Evolutionary conservation across 106 monocot genomes (phyloP), one percentile per base, ranked within the genome.

Genomic region (Narthecium ossifragum): DNA sequence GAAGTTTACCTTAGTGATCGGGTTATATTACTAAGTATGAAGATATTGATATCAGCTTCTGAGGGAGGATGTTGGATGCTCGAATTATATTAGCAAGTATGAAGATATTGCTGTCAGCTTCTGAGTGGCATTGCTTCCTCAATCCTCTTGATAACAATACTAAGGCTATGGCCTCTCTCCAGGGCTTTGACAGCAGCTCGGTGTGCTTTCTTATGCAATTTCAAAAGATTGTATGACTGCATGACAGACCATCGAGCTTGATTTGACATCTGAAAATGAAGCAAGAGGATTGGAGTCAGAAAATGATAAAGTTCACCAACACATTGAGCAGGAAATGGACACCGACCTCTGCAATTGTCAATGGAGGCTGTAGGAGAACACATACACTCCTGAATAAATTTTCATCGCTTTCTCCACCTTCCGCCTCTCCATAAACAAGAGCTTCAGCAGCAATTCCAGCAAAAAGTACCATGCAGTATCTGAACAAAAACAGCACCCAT

Each of bases 351-450:
- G 63, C 63, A 20, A 63, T 17, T 12, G 47, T 34, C 14, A 63
- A 51, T 47, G 63, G 63, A 26, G 63, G 63, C 15, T 51, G 47
- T 34, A 63, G 50, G 33, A 51, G 49, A 50, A 63, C 50, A 63
- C 63, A 63, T 14, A 63, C 24, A 34, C 49, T 63, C 50, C 63
- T 49, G 34, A 63, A 63, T 25, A 63, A 48, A 33, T 63, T 63
- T 26, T 63, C 63, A 34, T 63, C 63, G 36, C 51, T 63, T 51
- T 63, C 63, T 51, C 63, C 63, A 32, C 63, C 63, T 33, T 63
- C 63, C 2, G 63, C 63, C 26, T 63, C 63, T 36, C 63, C 63
- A 63, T 63, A 63, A 63, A 63, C 63, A 63, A 63, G 63, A 29
- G 61, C 61, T 29, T 61, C 61, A 61, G 61, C 61, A 7, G 61